Evolutionary conservation across 2,329 filamentous ascomycete genomes (phyloP).

Genomic region (Sclerotinia trifoliorum): DNA sequence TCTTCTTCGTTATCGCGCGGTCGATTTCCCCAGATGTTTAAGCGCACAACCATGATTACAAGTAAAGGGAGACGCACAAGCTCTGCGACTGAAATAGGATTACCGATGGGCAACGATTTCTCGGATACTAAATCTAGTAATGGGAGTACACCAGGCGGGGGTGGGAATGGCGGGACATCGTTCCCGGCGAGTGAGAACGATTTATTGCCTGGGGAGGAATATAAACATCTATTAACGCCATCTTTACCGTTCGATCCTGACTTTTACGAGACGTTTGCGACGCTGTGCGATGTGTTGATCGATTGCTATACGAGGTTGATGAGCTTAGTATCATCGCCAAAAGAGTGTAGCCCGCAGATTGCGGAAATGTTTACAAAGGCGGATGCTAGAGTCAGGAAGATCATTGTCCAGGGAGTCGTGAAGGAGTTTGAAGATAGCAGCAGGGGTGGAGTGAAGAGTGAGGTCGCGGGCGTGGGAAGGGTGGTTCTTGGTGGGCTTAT

Average conservation of each 20-base stretch:
- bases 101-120: conserved; percentile 50
- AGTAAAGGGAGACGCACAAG: conserved; percentile 58
- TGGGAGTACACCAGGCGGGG: conserved; percentile 42
- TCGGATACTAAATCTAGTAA: conserved; percentile 48
- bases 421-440: conserved; percentile 92
- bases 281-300: conserved; percentile 90
- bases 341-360: conserved; percentile 66
- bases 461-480: conserved; percentile 82
- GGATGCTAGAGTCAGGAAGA: conserved; percentile 80
- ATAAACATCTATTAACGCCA: conserved; percentile 85
- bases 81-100: conserved; percentile 58
- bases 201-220: conserved; percentile 79
- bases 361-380: conserved; percentile 89
- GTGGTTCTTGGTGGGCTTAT: conserved; percentile 87
- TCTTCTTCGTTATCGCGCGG: conserved; percentile 69
- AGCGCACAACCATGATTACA: conserved; percentile 53
- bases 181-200: conserved; percentile 63
- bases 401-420: conserved; percentile 81
- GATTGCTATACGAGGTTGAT: conserved; percentile 84
- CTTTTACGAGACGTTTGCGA: conserved; percentile 95
- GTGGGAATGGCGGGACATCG: conserved; percentile 38
- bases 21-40: conserved; percentile 81
- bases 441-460: conserved; percentile 70
- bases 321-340: conserved; percentile 70
- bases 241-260: conserved; percentile 93